Evolutionary conservation across 2,329 filamentous ascomycete genomes (phyloP), one percentile per base, ranked within the genome.

Genomic region (Paramyrothecium roridum): DNA sequence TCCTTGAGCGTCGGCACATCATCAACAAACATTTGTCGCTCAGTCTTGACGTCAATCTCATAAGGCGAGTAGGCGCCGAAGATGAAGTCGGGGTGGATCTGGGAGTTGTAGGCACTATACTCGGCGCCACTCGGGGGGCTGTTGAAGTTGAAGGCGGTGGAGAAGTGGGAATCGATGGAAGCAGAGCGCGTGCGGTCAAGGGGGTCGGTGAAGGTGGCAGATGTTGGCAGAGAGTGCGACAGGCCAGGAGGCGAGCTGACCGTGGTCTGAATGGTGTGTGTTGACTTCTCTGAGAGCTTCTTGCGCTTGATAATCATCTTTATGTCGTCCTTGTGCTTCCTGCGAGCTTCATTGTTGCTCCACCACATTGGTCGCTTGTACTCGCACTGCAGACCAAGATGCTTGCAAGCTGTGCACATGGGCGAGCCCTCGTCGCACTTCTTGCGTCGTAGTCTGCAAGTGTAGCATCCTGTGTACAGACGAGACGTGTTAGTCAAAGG

Each of bases 351-450:
- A 68, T 90, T 89, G 80, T 95, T 97, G 76, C 88, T 90, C 95
- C 95, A 99, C 95, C 95, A 99, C 76, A 90, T 85, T 40, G 95
- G 95, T 69, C 93, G 82, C 81, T 96, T 96, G 79, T 98, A 99
- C 79, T 98, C 92, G 78, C 95, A 99, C 67, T 83, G 81, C 55
- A 99, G 82, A 53, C 90, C 89, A 55, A 99, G 87, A 68, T 86
- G 81, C 64, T 84, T 86, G 80, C 85, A 88, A 58, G 85, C 85
- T 17, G 82, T 81, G 77, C 85, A 88, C 65, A 79, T 75, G 53
- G 83, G 83, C 40, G 78, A 75, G 59, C 82, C 83, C 71, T 88
- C 85, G 66, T 88, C 85, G 74, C 85, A 88, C 79, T 88, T 88
- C 75, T 88, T 88, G 61, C 85, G 79, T 68, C 85, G 76, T 65